Percentiles rank a stretch among this genome's conserved stretches.
Conservation (phyloP, 192 early-diverging fungal species). For the Dispira parvispora region DNA sequence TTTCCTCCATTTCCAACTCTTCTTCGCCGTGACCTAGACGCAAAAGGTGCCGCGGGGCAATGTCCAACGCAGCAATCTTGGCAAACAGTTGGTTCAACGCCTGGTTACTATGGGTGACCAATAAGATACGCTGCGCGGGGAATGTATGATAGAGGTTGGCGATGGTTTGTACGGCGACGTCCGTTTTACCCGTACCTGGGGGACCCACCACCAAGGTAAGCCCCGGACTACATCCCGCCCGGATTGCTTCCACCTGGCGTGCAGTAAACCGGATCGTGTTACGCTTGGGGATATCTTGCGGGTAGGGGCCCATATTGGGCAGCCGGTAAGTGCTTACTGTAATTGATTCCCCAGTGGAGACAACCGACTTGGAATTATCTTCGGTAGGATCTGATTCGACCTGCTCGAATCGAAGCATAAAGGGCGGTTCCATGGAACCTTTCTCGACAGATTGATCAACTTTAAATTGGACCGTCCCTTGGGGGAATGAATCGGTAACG, state of each 20-base stretch:
- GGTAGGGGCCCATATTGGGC: slow-evolving; percentile 57
- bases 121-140: slow-evolving; percentile 74
- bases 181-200: slow-evolving; percentile 97
- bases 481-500: slow-evolving; percentile 44
- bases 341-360: slow-evolving; percentile 25
- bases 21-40: slow-evolving; percentile 91
- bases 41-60: slow-evolving; percentile 84
- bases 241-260: slow-evolving; percentile 71
- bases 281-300: slow-evolving; percentile 41
- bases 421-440: slow-evolving; percentile 39
- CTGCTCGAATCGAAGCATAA: slow-evolving; percentile 49
- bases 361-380: slow-evolving; percentile 13
- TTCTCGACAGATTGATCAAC: slow-evolving; percentile 18
- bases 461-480: slow-evolving; percentile 14
- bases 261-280: slow-evolving; percentile 79
- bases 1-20: slow-evolving; percentile 60
- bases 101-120: slow-evolving; percentile 94
- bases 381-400: slow-evolving; percentile 23
- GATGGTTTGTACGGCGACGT: slow-evolving; percentile 93
- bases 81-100: slow-evolving; percentile 98
- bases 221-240: slow-evolving; percentile 67
- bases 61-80: slow-evolving; percentile 81
- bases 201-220: slow-evolving; percentile 91
- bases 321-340: slow-evolving; percentile 43
- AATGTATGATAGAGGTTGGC: slow-evolving; percentile 87